These are phyloP conservation scores for Evansstolkia leycettana DNA, from an alignment of 495 filamentous ascomycete genomes.

Conservation along the genomic window DNA sequence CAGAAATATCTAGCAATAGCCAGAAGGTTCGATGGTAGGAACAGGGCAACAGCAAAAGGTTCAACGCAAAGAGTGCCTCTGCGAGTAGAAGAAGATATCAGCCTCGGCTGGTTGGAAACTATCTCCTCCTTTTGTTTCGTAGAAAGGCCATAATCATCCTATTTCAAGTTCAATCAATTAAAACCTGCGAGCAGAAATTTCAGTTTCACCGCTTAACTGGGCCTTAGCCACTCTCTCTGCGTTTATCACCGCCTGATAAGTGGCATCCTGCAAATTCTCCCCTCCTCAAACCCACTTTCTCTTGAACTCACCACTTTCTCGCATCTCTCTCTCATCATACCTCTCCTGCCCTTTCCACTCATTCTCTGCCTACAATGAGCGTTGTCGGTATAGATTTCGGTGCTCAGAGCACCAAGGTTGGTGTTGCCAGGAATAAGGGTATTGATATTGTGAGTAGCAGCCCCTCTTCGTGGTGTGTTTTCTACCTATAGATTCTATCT, in stretches of 20 bases:
- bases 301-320: slow-evolving; percentile 10
- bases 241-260: slow-evolving; percentile 16
- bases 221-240: slow-evolving; percentile 5
- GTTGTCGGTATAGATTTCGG: slow-evolving; percentile 92
- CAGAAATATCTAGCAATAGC: slow-evolving; percentile 19
- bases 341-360: slow-evolving; percentile 1
- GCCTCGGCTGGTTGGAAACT: no score
- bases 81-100: no score
- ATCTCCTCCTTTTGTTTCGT: neutral
- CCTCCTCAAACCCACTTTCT: slow-evolving; percentile 14
- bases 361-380: slow-evolving; percentile 42
- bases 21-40: slow-evolving; percentile 34
- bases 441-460: slow-evolving; percentile 87
- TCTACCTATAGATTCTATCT: slow-evolving; percentile 1
- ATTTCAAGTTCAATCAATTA: neutral
- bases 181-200: neutral
- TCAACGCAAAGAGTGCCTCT: no score
- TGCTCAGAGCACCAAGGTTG: slow-evolving; percentile 92
- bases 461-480: slow-evolving; percentile 9
- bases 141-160: neutral
- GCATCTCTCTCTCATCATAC: slow-evolving; percentile 5
- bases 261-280: slow-evolving; percentile 30
- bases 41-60: no score
- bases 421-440: slow-evolving; percentile 93
- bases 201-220: slow-evolving; percentile 6